Base-by-base conservation (phyloP, 2,329 filamentous ascomycete genomes). In the Arthrobotrys entomopaga region DNA sequence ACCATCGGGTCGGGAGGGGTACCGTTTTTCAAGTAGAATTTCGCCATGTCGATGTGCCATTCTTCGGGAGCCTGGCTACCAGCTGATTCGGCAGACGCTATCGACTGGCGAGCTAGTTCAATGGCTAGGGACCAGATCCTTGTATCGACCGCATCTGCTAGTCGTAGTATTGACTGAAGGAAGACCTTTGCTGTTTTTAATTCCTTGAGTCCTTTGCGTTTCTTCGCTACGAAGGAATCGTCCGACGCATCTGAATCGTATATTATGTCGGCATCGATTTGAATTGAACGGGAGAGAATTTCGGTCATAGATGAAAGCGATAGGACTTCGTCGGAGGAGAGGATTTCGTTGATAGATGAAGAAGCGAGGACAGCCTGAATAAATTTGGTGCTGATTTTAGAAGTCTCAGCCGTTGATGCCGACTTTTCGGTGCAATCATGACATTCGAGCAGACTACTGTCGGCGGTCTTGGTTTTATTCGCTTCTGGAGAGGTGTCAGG, bases 31-130 rank as follows among this genome's bases (percentile, higher is more conserved):
- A 65, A 2, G 1, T 40, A 15, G 5, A 65, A 46, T 20, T 48
- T 46, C 3, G 53, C 22, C 7, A 64, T 10, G 20, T 64, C 60
- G 7, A 65, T 24, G 38, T 65, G 54, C 60, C 49, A 65, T 56
- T 65, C 22, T 6, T 15, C 6, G 1, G 60, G 60, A 13, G 48
- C 40, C 1, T 0, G 10, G 6, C 48, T 15, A 2, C 22, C 22
- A 7, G 11, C 24, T 2, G 20, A 15, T 48, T 65, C 60, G 2
- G 24, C 8, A 1, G 22, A 43, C 0, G 15, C 3, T 4, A 56
- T 38, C 6, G 56, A 42, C n/a, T 48, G 7, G 15, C 22, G 11
- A n/a, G 43, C 16, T 3, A 38, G 5, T 1, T n/a, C 22, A 3
- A 48, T 19, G n/a, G 60, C 60, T 3, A 11, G 11, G 34, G 8